Percentiles rank a stretch among this genome's conserved stretches.
Evolutionary conservation across 345 rosid genomes (phyloP).

Genomic region (Brassica napus): Da-Ae NC_063434.1:3044001-3044500

Average conservation of each 20-base stretch:
- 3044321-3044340: neutral
- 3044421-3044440: slow-evolving; percentile 13
- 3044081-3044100: neutral
- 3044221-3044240: neutral
- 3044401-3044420: slow-evolving; percentile 34
- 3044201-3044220: neutral
- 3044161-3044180: neutral
- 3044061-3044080: neutral
- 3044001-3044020: neutral
- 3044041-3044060: neutral
- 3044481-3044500: slow-evolving; percentile 13
- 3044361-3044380: slow-evolving; percentile 26
- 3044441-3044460: neutral
- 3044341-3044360: slow-evolving; percentile 34
- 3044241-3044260: neutral
- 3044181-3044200: neutral
- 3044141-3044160: neutral
- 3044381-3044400: slow-evolving; percentile 12
- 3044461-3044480: neutral
- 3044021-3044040: neutral
- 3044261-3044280: neutral
- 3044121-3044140: neutral
- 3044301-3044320: slow-evolving; percentile 28
- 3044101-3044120: neutral
- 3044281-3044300: slow-evolving; percentile 12